phyloP scores from a whole-genome alignment of 352 stramenopile genomes.

The Pythium chondricola region DNA sequence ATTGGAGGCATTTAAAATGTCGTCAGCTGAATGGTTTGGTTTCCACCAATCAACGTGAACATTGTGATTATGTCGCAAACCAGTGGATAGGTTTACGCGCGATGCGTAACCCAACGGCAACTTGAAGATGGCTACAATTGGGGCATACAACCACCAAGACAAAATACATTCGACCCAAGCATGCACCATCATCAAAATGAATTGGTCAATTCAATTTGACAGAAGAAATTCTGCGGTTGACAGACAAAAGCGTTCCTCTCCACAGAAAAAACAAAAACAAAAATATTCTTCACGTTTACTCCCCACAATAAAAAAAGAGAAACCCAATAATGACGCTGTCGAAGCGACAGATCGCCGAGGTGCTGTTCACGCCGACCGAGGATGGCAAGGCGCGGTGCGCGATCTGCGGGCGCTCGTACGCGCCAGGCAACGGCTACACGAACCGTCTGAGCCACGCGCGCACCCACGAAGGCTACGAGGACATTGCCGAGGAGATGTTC shows the following conservation, averaged over 20 bases:
- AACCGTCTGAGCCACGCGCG: background rate
- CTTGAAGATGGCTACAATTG: too few relatives aligned
- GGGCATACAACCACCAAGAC: too few relatives aligned
- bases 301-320: background rate
- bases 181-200: too few relatives aligned
- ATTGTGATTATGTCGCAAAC: background rate
- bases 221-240: too few relatives aligned
- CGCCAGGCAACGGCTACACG: background rate
- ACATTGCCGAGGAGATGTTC: background rate
- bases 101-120: too few relatives aligned
- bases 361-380: background rate
- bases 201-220: too few relatives aligned
- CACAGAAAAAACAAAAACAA: background rate
- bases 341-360: background rate
- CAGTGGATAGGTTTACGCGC: too few relatives aligned
- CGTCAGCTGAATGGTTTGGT: constrained; percentile 11
- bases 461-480: background rate
- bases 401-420: background rate
- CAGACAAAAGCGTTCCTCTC: too few relatives aligned
- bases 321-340: background rate
- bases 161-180: too few relatives aligned
- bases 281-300: too few relatives aligned
- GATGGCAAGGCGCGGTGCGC: background rate
- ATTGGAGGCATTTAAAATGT: constrained; percentile 49
- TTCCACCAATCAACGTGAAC: constrained; percentile 10